Evolutionary conservation across 2,329 filamentous ascomycete species (phyloP), one percentile per base, ranked within the genome.

Genomic region (Thermomyces lanuginosus): DNA sequence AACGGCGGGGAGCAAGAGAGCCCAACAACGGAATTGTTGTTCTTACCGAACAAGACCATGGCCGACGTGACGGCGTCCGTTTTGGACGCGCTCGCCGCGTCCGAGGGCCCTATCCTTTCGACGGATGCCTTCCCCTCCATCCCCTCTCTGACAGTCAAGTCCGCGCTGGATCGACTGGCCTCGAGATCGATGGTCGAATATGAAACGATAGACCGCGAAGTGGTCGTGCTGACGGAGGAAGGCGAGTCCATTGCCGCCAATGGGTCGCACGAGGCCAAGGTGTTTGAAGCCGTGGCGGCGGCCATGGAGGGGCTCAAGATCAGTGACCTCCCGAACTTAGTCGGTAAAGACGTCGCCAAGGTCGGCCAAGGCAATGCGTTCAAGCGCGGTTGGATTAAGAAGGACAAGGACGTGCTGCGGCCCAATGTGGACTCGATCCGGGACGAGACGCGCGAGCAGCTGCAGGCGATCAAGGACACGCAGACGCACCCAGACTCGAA

Each of bases 301-400:
- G 74, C 76, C 16, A 50, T 83, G 38, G 82, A 86, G 46, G 84
- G 83, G 12, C 63, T 93, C 52, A 77, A 78, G 38, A 76, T 95
- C 33, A 60, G 67, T 37, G 79, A 86, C 39, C 60, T 84, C 30
- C 58, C 60, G 16, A 52, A 52, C 27, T 44, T 60, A 29, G 54
- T 60, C 23, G 56, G 56, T 27, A 57, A 60, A 41, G 56, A 59
- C 15, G 55, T 51, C 26, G 57, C 58, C 30, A 60, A 60, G 58
- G 63, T 93, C 34, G 89, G 89, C n/a, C 78, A 89, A 51, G 83
- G 83, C 43, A 92, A 89, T 60, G 86, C 86, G 17, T 92, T 95
- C 63, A 91, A 69, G 54, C 61, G 64, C 43, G 69, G 69, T 38
- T 76, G 71, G 71, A 65, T 75, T 35, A 72, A 71, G 50, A 76